Base-by-base conservation (phyloP, 1,139 yeast species). In the Magnusiomyces starmeri region DNA sequence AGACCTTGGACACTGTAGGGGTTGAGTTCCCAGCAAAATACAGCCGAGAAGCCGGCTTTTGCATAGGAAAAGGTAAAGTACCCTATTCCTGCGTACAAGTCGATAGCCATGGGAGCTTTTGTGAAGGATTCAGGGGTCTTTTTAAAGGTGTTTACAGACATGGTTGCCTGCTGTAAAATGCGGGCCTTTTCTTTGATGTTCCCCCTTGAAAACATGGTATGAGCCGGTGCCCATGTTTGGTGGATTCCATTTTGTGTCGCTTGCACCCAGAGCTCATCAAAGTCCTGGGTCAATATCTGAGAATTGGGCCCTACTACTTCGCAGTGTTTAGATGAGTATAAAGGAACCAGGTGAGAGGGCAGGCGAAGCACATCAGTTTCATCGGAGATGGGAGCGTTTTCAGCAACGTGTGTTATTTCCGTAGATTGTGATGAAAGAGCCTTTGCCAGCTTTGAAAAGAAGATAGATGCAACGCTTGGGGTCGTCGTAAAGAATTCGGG, bases 181-280 rank as follows among this genome's bases (percentile, higher is more conserved):
- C 96, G 68, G 16, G 81, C 76, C 65, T 88, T 88, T 62, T 88
- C 96, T 57, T 83, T 84, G 59, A 88, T 79, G 62, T 88, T 88
- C 0, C 96, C 96, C n/a, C 96, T 68, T 39, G 90, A 82, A 63
- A 88, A 88, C 96, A 88, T 88, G 12, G 95, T 86, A 62, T 80
- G 83, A 51, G 75, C 65, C 0, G 96, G 96, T 2, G 92, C 86
- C 96, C 96, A 88, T 2, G 78, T 75, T 62, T 88, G 96, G 56
- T 66, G 71, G 4, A 88, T 79, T 1, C 89, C 90, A 64, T 88
- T 86, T 62, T 88, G 96, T 2, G 73, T 68, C 1, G 76, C 57
- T 7, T 62, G 59, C 0, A 60, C 69, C 0, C 79, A 75, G 0
- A 87, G 87, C 66, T 84, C 83, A 53, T 82, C 80, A 0, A 95